Base-by-base conservation (phyloP, 441 rosid species). In the Isatis lusitanica region DNA sequence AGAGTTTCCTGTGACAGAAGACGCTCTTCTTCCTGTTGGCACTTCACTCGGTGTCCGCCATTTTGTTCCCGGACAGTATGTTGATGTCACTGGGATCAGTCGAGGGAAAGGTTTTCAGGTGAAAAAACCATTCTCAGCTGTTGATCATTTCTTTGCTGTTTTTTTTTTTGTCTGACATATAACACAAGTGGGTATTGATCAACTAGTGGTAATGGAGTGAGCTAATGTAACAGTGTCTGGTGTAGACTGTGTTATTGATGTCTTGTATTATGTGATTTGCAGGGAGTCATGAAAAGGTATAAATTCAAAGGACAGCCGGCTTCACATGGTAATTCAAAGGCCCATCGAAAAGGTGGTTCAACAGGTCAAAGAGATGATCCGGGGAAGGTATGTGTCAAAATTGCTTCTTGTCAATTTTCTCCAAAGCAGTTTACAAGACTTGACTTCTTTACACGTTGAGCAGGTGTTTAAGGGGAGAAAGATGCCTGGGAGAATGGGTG, bases 401-500 rank as follows among this genome's bases (percentile, higher is more conserved):
- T 77, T 76, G 16, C 47, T 48, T 28, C 39, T 61, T 60, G 51
- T 44, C 50, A 57, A 21, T 35, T 36, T 53, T 52, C 68, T 21
- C 36, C 3, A 5, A 17, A 67, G 67, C 15, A 28, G 17, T 55
- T 53, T 17, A 4, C 24, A 30, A 9, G 47, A 63, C 61, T 61
- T 61, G 77, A 72, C 59, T 60, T 53, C 40, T 43, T 18, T 12
- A 63, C 17, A 47, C 63, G 30, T 12, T 76, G 62, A 63, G 74
- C 56, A 64, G 69, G 69, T 48, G 43, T 87, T 93, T 79, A 93
- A 88, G 80, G 98, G 91, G 17, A 92, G 75, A 82, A 92, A 93
- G 81, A 95, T 95, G 99, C 85, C 99, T 80, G 98, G 98, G 53
- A 93, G 89, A 63, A 95, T 93, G 99, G 98, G 98, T 73, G 98